phyloP scores from a whole-genome alignment of 2,329 filamentous ascomycete species.

The Penicillium sp. region DNA sequence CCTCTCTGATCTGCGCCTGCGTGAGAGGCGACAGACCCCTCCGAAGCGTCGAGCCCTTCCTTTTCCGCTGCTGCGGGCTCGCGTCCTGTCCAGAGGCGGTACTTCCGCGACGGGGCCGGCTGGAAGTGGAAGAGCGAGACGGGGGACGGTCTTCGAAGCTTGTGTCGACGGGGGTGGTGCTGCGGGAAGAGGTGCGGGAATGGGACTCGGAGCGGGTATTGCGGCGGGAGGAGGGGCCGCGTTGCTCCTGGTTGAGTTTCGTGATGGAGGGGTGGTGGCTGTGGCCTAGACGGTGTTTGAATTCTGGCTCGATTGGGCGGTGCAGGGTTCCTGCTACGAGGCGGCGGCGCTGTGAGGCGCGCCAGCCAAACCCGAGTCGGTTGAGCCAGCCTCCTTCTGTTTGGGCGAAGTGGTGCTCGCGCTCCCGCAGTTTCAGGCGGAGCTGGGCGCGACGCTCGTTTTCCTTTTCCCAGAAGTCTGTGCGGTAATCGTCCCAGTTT shows the following conservation, averaged over 20 bases:
- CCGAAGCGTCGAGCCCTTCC: constrained; percentile 30
- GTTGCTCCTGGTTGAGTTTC: constrained; percentile 29
- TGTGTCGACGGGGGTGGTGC: constrained; percentile 39
- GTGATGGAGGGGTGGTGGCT: constrained; percentile 29
- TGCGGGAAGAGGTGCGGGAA: constrained; percentile 44
- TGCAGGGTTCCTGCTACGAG: constrained; percentile 29
- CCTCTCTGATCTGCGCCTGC: constrained; percentile 39
- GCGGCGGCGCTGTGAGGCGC: constrained; percentile 32
- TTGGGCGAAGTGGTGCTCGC: constrained; percentile 66
- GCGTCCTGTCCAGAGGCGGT: constrained; percentile 30
- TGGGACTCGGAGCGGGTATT: constrained; percentile 39
- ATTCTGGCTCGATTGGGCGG: constrained; percentile 27
- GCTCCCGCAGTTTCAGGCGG: constrained; percentile 65
- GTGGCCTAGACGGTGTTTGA: constrained; percentile 27
- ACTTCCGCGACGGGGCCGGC: constrained; percentile 38
- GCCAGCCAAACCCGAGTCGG: constrained; percentile 68
- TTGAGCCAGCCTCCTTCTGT: constrained; percentile 73
- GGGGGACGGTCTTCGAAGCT: constrained; percentile 37
- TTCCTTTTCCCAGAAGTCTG: constrained; percentile 95
- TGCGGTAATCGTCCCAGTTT: constrained; percentile 93
- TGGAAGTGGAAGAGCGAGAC: constrained; percentile 31
- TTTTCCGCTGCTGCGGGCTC: constrained; percentile 30
- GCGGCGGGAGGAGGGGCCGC: constrained; percentile 31
- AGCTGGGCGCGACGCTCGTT: constrained; percentile 81
- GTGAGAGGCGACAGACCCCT: constrained; percentile 37